These are phyloP conservation scores for Coemansia asiatica DNA, from an alignment of 192 early-diverging fungal genomes.

Conservation along the genomic window DNA sequence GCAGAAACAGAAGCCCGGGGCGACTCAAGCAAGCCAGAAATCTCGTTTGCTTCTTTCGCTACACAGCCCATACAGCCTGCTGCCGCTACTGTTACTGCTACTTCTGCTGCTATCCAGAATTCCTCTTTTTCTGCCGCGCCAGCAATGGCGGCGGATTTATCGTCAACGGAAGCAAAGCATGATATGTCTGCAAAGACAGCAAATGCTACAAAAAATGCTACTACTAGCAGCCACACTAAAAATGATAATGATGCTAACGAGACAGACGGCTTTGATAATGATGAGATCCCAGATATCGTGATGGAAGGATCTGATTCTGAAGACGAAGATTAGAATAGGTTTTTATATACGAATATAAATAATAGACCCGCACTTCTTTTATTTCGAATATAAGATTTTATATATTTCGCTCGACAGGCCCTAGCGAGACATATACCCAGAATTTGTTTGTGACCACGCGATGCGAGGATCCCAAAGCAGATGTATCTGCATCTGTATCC, in stretches of 20 bases:
- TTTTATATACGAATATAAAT: no score
- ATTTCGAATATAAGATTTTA: neutral
- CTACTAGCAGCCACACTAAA: conserved; percentile 2
- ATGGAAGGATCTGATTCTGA: conserved; percentile 56
- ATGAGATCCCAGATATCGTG: conserved; percentile 50
- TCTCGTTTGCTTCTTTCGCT: neutral
- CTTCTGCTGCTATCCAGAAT: neutral
- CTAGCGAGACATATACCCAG: conserved; percentile 51
- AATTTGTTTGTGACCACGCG: conserved; percentile 35
- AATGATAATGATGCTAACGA: neutral
- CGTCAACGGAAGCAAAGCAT: neutral
- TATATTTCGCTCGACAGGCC: conserved; percentile 8
- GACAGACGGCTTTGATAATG: conserved; percentile 8
- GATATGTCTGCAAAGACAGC: neutral
- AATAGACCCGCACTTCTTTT: neutral
- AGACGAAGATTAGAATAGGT: conserved; percentile 31
- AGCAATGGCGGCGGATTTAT: neutral
- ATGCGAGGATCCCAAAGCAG: conserved; percentile 3
- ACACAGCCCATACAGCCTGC: neutral
- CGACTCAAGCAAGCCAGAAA: no score
- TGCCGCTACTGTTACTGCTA: no score
- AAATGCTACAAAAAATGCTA: no score
- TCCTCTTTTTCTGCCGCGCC: neutral
- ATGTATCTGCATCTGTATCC: neutral
- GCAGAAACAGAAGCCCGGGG: neutral